These are phyloP conservation scores for Alternaria conjuncta DNA, from an alignment of 2,329 filamentous ascomycete species.

Conservation along the genomic window DNA sequence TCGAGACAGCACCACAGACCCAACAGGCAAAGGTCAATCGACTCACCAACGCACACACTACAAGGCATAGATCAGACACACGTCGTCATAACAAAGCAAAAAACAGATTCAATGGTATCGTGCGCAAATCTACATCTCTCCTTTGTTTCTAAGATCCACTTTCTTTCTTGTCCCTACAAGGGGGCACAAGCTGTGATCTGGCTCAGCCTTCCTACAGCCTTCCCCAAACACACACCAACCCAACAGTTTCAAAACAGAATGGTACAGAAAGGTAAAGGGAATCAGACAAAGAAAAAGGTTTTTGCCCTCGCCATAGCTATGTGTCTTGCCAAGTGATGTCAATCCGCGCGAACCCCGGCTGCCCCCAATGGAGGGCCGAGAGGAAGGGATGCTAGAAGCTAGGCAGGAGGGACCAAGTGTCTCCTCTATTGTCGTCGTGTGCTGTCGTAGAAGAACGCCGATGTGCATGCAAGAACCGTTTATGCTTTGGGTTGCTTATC, in stretches of 20 bases:
- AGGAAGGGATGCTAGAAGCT: neutral
- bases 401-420: neutral
- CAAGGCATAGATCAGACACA: neutral
- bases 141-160: neutral
- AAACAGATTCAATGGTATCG: conserved; percentile 3
- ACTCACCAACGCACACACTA: neutral
- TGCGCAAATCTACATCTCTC: conserved; percentile 2
- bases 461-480: neutral
- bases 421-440: neutral
- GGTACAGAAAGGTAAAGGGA: neutral
- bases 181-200: conserved; percentile 7
- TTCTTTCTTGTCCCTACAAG: conserved; percentile 2
- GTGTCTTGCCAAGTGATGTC: neutral
- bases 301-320: neutral
- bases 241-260: conserved; percentile 1
- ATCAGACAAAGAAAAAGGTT: neutral
- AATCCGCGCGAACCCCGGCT: neutral
- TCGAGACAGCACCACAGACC: neutral
- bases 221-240: conserved; percentile 2
- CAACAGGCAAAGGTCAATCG: neutral
- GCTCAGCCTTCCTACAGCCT: conserved; percentile 20
- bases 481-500: neutral
- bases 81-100: neutral
- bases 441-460: neutral
- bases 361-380: neutral